Evolutionary conservation across 2,329 filamentous ascomycete genomes (phyloP).

Genomic region (Paecilomyces formosus): DNA sequence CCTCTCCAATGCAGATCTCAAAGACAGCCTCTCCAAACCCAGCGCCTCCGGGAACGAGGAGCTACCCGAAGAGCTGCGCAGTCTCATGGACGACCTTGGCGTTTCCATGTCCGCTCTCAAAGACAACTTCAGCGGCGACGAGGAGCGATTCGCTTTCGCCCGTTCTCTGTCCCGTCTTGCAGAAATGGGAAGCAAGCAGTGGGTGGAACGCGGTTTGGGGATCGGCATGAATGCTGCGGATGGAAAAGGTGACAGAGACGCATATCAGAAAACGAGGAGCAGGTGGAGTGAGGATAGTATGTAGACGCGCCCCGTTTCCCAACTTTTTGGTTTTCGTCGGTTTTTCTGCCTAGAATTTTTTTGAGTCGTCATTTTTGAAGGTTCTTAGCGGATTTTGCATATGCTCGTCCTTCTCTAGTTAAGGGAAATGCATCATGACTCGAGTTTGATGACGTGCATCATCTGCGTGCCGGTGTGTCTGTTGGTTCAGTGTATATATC

Average conservation of each 20-base stretch:
- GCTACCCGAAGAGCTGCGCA: constrained; percentile 64
- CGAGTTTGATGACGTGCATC: neutral
- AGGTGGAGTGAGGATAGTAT: constrained; percentile 45
- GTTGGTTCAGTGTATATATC: neutral
- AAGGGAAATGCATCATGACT: too few species aligned
- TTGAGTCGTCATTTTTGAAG: too few species aligned
- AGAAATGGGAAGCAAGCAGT: constrained; percentile 92
- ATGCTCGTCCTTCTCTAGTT: too few species aligned
- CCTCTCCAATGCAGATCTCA: constrained; percentile 63
- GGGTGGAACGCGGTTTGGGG: constrained; percentile 72
- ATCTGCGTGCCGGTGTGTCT: too few species aligned
- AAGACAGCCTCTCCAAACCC: constrained; percentile 46
- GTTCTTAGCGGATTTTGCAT: too few species aligned
- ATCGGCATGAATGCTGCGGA: constrained; percentile 38
- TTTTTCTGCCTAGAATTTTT: neutral
- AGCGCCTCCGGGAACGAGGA: constrained; percentile 33
- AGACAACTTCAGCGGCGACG: constrained; percentile 86
- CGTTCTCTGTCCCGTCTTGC: constrained; percentile 73
- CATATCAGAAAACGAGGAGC: constrained; percentile 42
- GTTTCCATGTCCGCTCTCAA: constrained; percentile 80
- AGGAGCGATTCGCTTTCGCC: constrained; percentile 94
- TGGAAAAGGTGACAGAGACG: constrained; percentile 39
- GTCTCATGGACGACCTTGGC: constrained; percentile 80
- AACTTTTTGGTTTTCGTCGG: neutral
- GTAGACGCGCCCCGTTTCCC: constrained; percentile 11